Evolutionary conservation across 176 grass and related monocot genomes (phyloP), one percentile per base, ranked within the genome.

Genomic region (Aegilops speltoides): DNA sequence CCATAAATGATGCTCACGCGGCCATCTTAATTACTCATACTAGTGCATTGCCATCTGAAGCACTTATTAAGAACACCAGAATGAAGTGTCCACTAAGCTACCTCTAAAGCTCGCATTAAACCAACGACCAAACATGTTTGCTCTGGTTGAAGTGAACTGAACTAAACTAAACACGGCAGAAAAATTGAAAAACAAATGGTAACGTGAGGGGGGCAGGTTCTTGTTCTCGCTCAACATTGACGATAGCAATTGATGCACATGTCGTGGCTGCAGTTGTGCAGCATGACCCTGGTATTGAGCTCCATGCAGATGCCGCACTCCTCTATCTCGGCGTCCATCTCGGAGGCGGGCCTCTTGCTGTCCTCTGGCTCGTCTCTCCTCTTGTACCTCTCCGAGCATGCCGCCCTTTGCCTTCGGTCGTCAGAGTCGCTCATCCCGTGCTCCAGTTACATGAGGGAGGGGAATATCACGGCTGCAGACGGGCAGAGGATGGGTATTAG

Each of bases 271-370:
- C 91, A 98, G 80, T 88, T 92, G 28, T 91, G 93, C 15, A 98
- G 84, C 59, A 98, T 93, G 48, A 98, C 87, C 88, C 89, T 98
- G 89, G 86, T 81, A 37, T 93, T 93, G 56, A 84, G 73, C 88
- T 98, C 95, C 95, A 98, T 95, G 93, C 95, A 98, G 43, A 98
- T 98, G 17, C 93, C 91, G 83, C 93, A 98, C 66, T 98, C 95
- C 37, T 95, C 95, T 29, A 93, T 90, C 63, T 98, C 95, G 1
- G 68, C 81, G 79, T 95, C 95, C 20, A 93, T 86, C 85, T 94
- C 90, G 10, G 88, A 89, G 41, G 93, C 60, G 17, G 36, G 83
- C 81, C 83, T 88, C 64, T 41, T 92, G 71, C 24, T 83, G 6
- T 87, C 31, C 31, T 32, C 31, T 4, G 31, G 2, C 31, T 32